These are phyloP conservation scores for Candida sanyaensis DNA, from an alignment of 1,139 yeast species.

Conservation along the genomic window DNA sequence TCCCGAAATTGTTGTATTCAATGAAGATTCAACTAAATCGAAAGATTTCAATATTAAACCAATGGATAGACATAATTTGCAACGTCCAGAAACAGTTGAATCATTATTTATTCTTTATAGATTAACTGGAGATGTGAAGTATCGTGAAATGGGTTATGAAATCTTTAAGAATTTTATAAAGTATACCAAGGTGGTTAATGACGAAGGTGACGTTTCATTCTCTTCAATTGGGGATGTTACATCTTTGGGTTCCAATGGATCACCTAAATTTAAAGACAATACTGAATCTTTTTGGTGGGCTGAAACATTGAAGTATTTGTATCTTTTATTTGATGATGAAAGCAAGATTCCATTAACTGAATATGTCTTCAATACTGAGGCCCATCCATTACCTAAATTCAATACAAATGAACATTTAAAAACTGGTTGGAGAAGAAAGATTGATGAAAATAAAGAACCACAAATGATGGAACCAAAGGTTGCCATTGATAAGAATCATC, in stretches of 20 bases:
- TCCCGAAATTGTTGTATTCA: constrained; percentile 88
- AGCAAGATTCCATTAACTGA: constrained; percentile 59
- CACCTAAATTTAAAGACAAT: constrained; percentile 62
- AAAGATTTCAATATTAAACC: constrained; percentile 70
- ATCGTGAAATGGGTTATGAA: constrained; percentile 89
- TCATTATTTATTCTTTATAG: constrained; percentile 80
- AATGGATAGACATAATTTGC: constrained; percentile 77
- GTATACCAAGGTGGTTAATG: constrained; percentile 53
- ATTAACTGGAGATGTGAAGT: constrained; percentile 77
- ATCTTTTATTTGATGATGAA: constrained; percentile 73
- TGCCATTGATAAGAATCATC: constrained; percentile 30
- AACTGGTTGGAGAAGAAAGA: constrained; percentile 62
- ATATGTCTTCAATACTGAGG: constrained; percentile 88
- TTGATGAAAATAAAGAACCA: constrained; percentile 22
- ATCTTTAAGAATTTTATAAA: constrained; percentile 72
- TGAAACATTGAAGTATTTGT: constrained; percentile 87
- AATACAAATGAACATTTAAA: constrained; percentile 53
- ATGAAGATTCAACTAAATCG: constrained; percentile 33
- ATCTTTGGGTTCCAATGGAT: constrained; percentile 33
- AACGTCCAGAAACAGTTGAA: constrained; percentile 94
- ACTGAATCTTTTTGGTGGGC: constrained; percentile 95
- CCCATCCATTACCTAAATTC: constrained; percentile 85
- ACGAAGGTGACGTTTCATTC: constrained; percentile 60
- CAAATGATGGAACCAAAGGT: constrained; percentile 18
- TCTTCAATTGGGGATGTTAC: constrained; percentile 71